Evolutionary conservation across 208 protist genomes (phyloP), one percentile per base, ranked within the genome.

Genomic region (Wallacemonas sp.): DNA sequence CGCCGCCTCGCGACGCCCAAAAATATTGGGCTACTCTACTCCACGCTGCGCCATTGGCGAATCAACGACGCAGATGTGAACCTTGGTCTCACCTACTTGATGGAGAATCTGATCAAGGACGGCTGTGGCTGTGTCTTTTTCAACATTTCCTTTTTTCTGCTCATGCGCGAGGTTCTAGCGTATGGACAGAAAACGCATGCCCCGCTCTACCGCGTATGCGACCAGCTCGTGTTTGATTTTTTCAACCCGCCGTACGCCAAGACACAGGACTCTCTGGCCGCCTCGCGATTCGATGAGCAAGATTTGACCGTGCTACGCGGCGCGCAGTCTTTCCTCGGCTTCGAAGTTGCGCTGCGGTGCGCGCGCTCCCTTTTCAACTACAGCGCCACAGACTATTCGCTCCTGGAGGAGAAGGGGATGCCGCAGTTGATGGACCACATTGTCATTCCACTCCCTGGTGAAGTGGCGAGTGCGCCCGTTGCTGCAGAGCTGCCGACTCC

Each of bases 341-440:
- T 92, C 55, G 87, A 96, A 44, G 87, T 96, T 27, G 63, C 81
- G 8, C 66, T 96, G n/a, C 85, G 90, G 14, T 96, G 90, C 71
- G 68, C 79, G 19, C 85, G 90, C 16, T 79, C 90, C 5, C 76
- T 96, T 26, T 96, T 96, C 76, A 78, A 65, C 66, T 83, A 88
- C 61, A 72, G 58, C 74, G 70, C 81, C 8, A 81, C 78, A 9
- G 87, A 94, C 48, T 96, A 96, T 71, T 65, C 52, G 46, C 79
- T 94, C 55, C 52, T 96, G 38, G 87, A 96, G 48, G 88, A 96
- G 39, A 91, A 86, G 30, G 80, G 78, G n/a, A 74, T 87, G 68
- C 81, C 76, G 9, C 74, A 90, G 38, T 56, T 88, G 56, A 76
- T 74, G 33, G 74, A 88, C 66, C 68, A 77, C 64, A 87, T 80